Conservation (phyloP, 768 basidiomycete species). For the Lactarius psammicola region DNA sequence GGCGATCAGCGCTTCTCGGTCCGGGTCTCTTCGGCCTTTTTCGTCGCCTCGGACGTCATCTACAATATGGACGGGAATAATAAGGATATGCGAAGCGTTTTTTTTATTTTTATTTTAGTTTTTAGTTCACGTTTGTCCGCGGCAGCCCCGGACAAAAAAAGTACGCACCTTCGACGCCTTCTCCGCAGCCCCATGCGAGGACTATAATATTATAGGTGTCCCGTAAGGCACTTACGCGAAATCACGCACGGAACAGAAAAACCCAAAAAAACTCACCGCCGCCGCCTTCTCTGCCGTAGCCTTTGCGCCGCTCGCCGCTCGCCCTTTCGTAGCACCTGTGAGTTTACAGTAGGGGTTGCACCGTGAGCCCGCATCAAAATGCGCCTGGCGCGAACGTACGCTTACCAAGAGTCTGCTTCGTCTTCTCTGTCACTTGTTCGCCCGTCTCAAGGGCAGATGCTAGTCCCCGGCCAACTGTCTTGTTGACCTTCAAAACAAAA, state of each 20-base stretch:
- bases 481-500: constrained; percentile 26
- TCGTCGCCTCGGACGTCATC: constrained; percentile 15
- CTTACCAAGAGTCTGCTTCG: constrained; percentile 25
- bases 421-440: constrained; percentile 25
- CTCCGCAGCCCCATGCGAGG: constrained; percentile 2
- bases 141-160: background rate
- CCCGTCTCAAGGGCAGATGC: constrained; percentile 27
- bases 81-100: no score
- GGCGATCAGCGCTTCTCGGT: constrained; percentile 11
- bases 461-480: constrained; percentile 22
- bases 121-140: background rate
- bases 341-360: background rate
- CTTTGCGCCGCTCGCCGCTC: background rate
- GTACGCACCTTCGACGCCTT: constrained; percentile 19
- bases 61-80: background rate
- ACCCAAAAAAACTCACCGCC: background rate
- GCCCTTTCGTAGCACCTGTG: constrained; percentile 20
- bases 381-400: no score
- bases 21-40: constrained; percentile 8
- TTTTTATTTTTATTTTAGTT: no score
- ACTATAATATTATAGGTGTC: background rate
- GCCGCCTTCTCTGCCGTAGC: constrained; percentile 11
- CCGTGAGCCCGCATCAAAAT: background rate
- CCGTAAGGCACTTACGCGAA: background rate
- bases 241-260: background rate